Evolutionary conservation across 208 protist species (phyloP).

Genomic region (Polymyxa betae): DNA sequence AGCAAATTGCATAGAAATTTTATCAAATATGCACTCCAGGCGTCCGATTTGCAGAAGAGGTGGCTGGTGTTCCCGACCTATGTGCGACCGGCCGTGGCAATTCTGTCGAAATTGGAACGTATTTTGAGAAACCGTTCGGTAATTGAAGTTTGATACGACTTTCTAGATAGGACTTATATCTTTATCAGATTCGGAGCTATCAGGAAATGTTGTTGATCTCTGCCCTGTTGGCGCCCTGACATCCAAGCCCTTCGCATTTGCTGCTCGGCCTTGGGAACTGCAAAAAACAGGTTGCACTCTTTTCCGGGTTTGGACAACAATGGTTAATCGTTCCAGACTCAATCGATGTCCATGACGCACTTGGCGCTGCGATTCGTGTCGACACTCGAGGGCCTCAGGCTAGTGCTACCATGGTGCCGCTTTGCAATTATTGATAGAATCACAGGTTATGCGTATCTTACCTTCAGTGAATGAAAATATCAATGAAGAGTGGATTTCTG

Average conservation of each 20-base stretch:
- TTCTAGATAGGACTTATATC: neutral
- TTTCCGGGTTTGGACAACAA: neutral
- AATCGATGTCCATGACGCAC: conserved; percentile 73
- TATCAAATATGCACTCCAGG: conserved; percentile 68
- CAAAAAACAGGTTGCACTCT: conserved; percentile 19
- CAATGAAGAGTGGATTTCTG: conserved; percentile 75
- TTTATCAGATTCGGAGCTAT: conserved; percentile 81
- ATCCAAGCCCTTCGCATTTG: conserved; percentile 72
- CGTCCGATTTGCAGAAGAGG: conserved; percentile 89
- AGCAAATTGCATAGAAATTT: neutral
- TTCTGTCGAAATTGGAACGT: conserved; percentile 73
- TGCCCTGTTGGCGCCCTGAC: conserved; percentile 78
- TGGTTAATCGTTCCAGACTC: conserved; percentile 59
- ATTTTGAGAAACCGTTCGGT: conserved; percentile 63
- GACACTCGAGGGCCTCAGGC: conserved; percentile 64
- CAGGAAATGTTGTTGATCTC: conserved; percentile 76
- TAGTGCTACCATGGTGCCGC: neutral
- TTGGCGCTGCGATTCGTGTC: conserved; percentile 67
- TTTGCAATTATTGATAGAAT: no score
- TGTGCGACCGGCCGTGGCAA: conserved; percentile 90
- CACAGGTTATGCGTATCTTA: conserved; percentile 71
- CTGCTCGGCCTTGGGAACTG: conserved; percentile 59
- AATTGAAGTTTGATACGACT: neutral
- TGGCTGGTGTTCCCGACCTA: conserved; percentile 85
- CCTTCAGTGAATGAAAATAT: conserved; percentile 72